These are phyloP conservation scores for Lachnellula hyalina DNA, from an alignment of 2,329 filamentous ascomycete species.

Conservation along the genomic window DNA sequence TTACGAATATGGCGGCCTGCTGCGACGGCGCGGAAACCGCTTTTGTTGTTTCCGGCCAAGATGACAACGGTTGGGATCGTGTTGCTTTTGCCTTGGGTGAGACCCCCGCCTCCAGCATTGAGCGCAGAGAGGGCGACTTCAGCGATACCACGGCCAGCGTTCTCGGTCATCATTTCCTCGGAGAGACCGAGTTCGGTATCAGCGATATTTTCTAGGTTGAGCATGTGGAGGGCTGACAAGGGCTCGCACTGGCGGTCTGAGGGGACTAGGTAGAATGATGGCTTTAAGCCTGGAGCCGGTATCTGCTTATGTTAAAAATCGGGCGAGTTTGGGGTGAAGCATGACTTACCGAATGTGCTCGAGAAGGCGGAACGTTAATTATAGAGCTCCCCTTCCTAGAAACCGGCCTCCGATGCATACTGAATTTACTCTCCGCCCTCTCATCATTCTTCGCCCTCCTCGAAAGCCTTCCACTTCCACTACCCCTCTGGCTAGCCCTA, in stretches of 20 bases:
- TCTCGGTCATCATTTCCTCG: conserved; percentile 88
- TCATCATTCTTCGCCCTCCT: conserved; percentile 29
- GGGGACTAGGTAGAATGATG: conserved; percentile 45
- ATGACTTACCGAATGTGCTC: conserved; percentile 25
- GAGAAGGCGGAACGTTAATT: conserved; percentile 18
- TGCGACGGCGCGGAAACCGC: conserved; percentile 76
- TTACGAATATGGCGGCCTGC: conserved; percentile 83
- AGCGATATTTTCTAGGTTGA: conserved; percentile 87
- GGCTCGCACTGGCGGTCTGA: conserved; percentile 55
- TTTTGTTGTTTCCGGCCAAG: conserved; percentile 93
- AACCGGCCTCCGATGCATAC: conserved; percentile 29
- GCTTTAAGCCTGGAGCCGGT: conserved; percentile 17
- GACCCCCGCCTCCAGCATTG: conserved; percentile 34
- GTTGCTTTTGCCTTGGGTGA: conserved; percentile 33
- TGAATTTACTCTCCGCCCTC: conserved; percentile 32
- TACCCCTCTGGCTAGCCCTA: conserved; percentile 23
- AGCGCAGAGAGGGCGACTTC: conserved; percentile 72
- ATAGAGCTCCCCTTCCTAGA: conserved; percentile 31
- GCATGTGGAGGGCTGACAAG: conserved; percentile 74
- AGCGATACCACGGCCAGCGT: conserved; percentile 81
- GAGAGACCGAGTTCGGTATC: conserved; percentile 77
- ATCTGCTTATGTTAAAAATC: not conserved
- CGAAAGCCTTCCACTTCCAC: conserved; percentile 37
- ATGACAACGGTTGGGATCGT: conserved; percentile 52
- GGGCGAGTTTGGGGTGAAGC: not conserved